Conservation (phyloP, 495 filamentous ascomycete species). For the Tuber umbilicatum region DNA sequence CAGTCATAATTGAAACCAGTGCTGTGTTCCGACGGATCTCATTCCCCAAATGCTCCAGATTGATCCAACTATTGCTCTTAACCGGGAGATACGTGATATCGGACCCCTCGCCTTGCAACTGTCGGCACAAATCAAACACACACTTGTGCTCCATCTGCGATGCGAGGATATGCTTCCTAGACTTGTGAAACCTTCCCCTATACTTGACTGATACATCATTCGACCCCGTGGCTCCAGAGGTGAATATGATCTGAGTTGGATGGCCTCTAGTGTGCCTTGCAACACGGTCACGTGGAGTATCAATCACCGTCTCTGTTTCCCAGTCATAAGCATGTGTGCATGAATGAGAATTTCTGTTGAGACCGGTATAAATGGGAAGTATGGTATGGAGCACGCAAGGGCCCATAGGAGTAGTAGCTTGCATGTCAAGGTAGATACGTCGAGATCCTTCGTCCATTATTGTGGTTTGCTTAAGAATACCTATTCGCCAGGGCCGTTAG, state of each 20-base stretch:
- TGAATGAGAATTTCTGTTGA: constrained; percentile 97
- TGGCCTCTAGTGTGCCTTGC: constrained; percentile 87
- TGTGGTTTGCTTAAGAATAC: too few relatives aligned
- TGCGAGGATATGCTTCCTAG: too few relatives aligned
- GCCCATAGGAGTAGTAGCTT: too few relatives aligned
- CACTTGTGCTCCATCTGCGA: constrained; percentile 98
- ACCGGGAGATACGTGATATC: constrained; percentile 95
- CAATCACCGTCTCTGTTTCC: constrained; percentile 92
- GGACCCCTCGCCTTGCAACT: constrained; percentile 93
- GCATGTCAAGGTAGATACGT: too few relatives aligned
- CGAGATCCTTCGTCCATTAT: too few relatives aligned
- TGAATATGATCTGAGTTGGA: constrained; percentile 97
- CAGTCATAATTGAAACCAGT: constrained; percentile 94
- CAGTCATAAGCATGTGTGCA: constrained; percentile 97
- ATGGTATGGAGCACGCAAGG: too few relatives aligned
- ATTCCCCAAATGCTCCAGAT: constrained; percentile 77
- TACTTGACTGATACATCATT: too few relatives aligned
- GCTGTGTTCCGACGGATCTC: constrained; percentile 86
- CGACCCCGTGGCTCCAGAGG: too few relatives aligned
- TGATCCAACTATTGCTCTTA: constrained; percentile 73
- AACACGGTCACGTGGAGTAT: constrained; percentile 73
- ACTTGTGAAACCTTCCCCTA: too few relatives aligned
- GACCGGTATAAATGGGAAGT: too few relatives aligned
- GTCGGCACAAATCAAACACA: constrained; percentile 90
- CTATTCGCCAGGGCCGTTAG: too few relatives aligned